phyloP scores from a whole-genome alignment of 176 grass and related monocot species.

The Avena atlantica region DNA sequence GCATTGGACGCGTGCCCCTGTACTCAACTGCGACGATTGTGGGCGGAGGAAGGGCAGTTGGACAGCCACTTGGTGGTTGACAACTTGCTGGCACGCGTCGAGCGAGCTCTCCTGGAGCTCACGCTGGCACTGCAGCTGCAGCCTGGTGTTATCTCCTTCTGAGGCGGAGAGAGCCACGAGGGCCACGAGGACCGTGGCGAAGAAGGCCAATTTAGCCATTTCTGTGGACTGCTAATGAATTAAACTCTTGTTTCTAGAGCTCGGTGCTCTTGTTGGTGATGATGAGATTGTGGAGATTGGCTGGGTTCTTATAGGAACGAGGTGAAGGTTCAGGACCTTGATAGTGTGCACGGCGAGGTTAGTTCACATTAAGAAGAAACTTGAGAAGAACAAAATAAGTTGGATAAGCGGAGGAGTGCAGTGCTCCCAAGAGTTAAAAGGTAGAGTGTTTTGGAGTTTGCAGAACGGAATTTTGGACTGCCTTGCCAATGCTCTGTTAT shows the following conservation, averaged over 20 bases:
- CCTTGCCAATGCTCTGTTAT: background rate
- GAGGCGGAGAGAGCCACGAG: constrained; percentile 12
- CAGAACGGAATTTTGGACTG: constrained; percentile 13
- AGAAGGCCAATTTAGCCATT: constrained; percentile 28
- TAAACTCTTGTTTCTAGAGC: background rate
- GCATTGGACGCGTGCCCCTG: background rate
- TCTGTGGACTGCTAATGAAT: background rate
- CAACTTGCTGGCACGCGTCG: constrained; percentile 35
- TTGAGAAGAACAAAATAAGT: background rate
- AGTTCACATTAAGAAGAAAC: constrained; percentile 1
- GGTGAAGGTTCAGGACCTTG: background rate
- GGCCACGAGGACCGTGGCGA: constrained; percentile 8
- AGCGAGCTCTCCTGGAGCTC: constrained; percentile 50
- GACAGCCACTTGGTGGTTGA: constrained; percentile 32
- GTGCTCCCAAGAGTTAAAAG: background rate
- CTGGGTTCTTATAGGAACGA: constrained; percentile 29
- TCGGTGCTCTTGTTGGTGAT: constrained; percentile 24
- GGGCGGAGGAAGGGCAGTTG: background rate
- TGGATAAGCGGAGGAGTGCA: background rate
- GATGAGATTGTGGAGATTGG: constrained; percentile 11
- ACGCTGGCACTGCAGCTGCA: constrained; percentile 33
- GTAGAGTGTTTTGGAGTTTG: constrained; percentile 6
- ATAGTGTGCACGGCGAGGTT: constrained; percentile 4
- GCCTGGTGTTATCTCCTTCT: background rate
- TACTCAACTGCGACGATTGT: background rate